These are phyloP conservation scores for Pichia sp. DNA, from an alignment of 1,139 yeast genomes.

Conservation along the genomic window DNA sequence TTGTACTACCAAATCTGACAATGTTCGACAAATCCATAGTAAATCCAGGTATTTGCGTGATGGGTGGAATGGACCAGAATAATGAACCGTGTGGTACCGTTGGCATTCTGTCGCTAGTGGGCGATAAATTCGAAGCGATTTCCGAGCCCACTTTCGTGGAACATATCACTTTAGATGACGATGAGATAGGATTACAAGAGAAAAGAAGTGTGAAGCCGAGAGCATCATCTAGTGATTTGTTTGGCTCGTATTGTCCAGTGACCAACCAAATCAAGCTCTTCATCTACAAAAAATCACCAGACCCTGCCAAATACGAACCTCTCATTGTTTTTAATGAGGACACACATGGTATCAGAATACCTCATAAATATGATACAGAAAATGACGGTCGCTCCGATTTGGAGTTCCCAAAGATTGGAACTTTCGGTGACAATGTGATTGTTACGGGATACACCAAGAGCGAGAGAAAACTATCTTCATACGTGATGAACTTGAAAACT, in stretches of 20 bases:
- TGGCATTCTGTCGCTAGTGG: conserved; percentile 17
- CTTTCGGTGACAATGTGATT: conserved; percentile 58
- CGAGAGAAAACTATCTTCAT: conserved; percentile 50
- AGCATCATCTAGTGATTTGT: conserved; percentile 5
- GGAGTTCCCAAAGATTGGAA: conserved; percentile 50
- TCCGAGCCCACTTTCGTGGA: not conserved
- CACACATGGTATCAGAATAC: conserved; percentile 10
- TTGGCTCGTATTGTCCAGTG: conserved; percentile 1
- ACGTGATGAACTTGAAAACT: conserved; percentile 52
- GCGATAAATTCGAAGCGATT: not conserved
- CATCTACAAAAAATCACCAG: conserved; percentile 10
- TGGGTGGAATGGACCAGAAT: conserved; percentile 51
- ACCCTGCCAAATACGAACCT: conserved; percentile 12
- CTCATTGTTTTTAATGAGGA: conserved; percentile 16
- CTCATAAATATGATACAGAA: conserved; percentile 4
- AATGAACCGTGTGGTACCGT: conserved; percentile 38
- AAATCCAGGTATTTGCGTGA: conserved; percentile 49
- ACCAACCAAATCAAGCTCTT: conserved; percentile 3
- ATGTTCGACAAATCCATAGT: conserved; percentile 34
- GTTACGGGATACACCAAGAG: conserved; percentile 50
- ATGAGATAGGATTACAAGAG: not conserved
- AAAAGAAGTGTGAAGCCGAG: not conserved
- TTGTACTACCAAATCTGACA: conserved; percentile 36
- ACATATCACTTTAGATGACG: not conserved
- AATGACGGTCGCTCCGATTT: conserved; percentile 19